phyloP scores from a whole-genome alignment of 768 basidiomycete species.

The Rhizopogon vesiculosus region DNA sequence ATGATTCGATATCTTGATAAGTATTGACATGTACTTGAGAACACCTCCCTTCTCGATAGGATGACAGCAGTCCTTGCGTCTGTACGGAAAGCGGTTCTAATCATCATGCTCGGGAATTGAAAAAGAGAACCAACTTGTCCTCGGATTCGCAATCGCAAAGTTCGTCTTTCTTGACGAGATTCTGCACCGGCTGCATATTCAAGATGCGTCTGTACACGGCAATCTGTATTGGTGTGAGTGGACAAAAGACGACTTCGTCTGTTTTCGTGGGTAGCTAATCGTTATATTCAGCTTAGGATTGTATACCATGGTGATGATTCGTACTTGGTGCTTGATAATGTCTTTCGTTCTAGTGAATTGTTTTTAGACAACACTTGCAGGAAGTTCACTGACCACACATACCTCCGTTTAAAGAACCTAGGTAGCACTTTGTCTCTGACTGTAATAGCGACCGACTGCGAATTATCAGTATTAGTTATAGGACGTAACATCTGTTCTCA shows the following conservation, averaged over 20 bases:
- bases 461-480: neutral
- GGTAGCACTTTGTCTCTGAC: slow-evolving; percentile 72
- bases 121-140: slow-evolving; percentile 39
- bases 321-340: slow-evolving; percentile 66
- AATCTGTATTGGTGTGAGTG: slow-evolving; percentile 68
- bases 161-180: slow-evolving; percentile 67
- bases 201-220: slow-evolving; percentile 71
- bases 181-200: slow-evolving; percentile 58
- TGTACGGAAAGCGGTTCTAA: slow-evolving; percentile 25
- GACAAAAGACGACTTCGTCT: slow-evolving; percentile 93
- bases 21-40: slow-evolving; percentile 74
- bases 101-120: neutral
- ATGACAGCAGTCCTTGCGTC: slow-evolving; percentile 58
- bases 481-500: slow-evolving; percentile 20
- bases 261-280: slow-evolving; percentile 78
- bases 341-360: slow-evolving; percentile 57
- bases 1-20: slow-evolving; percentile 88
- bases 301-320: neutral
- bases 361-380: neutral
- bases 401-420: slow-evolving; percentile 80
- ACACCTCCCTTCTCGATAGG: slow-evolving; percentile 43
- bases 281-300: neutral
- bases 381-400: slow-evolving; percentile 2
- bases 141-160: slow-evolving; percentile 66
- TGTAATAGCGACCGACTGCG: slow-evolving; percentile 52